A percentile compares a stretch with the other conserved stretches of the same genome.
These are phyloP conservation scores for Dipteronia sinensis DNA, from an alignment of 345 rosid species.

Conservation along the genomic window DNA sequence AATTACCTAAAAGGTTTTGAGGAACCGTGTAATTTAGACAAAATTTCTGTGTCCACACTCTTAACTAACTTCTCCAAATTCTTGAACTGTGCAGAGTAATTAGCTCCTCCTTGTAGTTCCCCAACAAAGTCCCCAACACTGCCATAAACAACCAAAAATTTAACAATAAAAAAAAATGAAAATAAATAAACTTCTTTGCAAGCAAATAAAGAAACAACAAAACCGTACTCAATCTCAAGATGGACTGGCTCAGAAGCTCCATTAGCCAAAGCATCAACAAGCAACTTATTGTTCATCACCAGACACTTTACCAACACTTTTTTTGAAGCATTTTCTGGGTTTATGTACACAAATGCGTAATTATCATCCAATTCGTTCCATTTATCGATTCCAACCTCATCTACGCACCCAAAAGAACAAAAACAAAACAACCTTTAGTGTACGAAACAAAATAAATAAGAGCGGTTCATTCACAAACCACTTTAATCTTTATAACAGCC, in stretches of 20 bases:
- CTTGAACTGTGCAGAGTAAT: conserved; percentile 62
- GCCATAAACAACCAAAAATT: conserved; percentile 7
- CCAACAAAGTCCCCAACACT: conserved; percentile 62
- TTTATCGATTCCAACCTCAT: conserved; percentile 72
- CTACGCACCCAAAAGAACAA: conserved; percentile 33
- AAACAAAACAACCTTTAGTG: conserved; percentile 10
- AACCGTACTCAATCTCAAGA: conserved; percentile 64
- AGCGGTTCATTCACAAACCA: background rate
- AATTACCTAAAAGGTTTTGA: conserved; percentile 40
- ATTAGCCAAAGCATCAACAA: conserved; percentile 61
- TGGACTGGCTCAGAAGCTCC: conserved; percentile 60
- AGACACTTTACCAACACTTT: conserved; percentile 73
- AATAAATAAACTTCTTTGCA: background rate
- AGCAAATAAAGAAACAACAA: background rate
- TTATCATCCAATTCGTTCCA: conserved; percentile 74
- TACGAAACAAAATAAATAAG: background rate
- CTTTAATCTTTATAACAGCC: background rate
- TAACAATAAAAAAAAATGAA: background rate
- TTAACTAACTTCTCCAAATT: conserved; percentile 59
- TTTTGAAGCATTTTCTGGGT: conserved; percentile 51
- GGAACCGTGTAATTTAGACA: conserved; percentile 47
- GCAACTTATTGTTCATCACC: conserved; percentile 54
- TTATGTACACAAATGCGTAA: conserved; percentile 73
- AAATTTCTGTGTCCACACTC: conserved; percentile 45
- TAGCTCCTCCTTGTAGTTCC: conserved; percentile 40